phyloP scores from a whole-genome alignment of 2,329 filamentous ascomycete species.

The Microsporum ferrugineum region DNA sequence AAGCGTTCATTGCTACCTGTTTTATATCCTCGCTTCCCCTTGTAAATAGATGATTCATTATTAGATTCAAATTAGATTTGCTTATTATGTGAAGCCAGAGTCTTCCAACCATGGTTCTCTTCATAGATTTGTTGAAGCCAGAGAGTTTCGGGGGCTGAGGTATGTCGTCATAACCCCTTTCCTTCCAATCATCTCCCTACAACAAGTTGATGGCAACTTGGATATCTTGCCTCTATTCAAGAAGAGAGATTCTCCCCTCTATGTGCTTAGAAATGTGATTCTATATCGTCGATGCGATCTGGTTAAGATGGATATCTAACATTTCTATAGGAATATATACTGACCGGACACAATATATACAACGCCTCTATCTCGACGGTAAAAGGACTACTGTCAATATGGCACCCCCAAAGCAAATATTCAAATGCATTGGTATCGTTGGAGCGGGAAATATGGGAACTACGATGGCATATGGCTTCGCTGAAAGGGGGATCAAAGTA shows the following conservation, averaged over 20 bases:
- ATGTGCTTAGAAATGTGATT: neutral
- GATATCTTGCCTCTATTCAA: neutral
- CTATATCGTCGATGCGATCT: neutral
- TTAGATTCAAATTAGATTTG: neutral
- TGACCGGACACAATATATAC: neutral
- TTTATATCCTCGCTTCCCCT: neutral
- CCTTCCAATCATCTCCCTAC: neutral
- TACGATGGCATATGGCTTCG: slow-evolving; percentile 34
- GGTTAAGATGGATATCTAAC: neutral
- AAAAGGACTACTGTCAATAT: slow-evolving; percentile 8
- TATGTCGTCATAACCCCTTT: slow-evolving; percentile 4
- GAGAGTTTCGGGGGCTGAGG: slow-evolving; percentile 4
- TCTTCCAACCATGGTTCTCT: neutral
- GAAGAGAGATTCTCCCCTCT: neutral
- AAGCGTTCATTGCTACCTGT: neutral
- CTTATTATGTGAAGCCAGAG: neutral
- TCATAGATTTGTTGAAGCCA: neutral
- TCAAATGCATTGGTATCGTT: slow-evolving; percentile 30
- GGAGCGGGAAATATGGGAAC: slow-evolving; percentile 34
- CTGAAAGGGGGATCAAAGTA: slow-evolving; percentile 29
- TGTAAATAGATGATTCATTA: neutral
- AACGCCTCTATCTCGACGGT: neutral
- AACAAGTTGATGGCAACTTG: neutral
- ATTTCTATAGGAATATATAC: slow-evolving; percentile 2
- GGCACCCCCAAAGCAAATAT: slow-evolving; percentile 16